Base-by-base conservation (phyloP, 2,329 filamentous ascomycete species). In the Trichoderma asperellum region DNA sequence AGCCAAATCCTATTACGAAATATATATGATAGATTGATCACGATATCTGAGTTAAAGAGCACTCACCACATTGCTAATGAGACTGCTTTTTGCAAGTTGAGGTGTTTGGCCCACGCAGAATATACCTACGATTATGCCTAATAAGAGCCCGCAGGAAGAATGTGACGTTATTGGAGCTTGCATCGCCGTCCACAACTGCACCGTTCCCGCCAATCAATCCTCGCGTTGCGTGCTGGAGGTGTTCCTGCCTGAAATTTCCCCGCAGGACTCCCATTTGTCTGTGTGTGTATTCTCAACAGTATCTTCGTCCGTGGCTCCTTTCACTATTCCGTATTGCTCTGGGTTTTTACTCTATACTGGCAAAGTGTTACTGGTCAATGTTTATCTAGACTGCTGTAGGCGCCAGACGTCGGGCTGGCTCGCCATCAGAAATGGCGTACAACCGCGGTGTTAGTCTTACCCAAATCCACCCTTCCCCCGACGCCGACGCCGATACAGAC, bases 401-500 rank as follows among this genome's bases (percentile, higher is more conserved):
- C 12, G 12, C 14, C 24, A 55, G 52, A 29, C 21, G 11, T 24
- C 27, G 7, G 27, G 24, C 49, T 14, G 12, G 24, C 49, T 53
- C 14, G 21, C 49, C 14, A 11, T 11, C 24, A 55, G 14, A 55
- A 55, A 32, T 55, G 52, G 52, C 52, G 24, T 24, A 8, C 52
- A 55, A 18, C 14, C 24, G 52, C 21, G 52, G 52, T 14, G 27
- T 55, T 27, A 55, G 52, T 55, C 52, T 55, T 24, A 55, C 21
- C 24, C 52, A 55, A 24, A 3, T 55, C 52, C 49, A 53, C 49
- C 52, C 52, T 55, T 55, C 52, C 14, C 21, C 27, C 18, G 24
- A 29, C 52, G 24, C 14, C 52, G 52, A 29, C 14, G 24, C 24
- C 24, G 21, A 55, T 6, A 32, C 61, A 14, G 71, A 76, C 12